phyloP scores from a whole-genome alignment of 1,284 basidiomycete species.

The Trichosporon coremiiforme region DNA sequence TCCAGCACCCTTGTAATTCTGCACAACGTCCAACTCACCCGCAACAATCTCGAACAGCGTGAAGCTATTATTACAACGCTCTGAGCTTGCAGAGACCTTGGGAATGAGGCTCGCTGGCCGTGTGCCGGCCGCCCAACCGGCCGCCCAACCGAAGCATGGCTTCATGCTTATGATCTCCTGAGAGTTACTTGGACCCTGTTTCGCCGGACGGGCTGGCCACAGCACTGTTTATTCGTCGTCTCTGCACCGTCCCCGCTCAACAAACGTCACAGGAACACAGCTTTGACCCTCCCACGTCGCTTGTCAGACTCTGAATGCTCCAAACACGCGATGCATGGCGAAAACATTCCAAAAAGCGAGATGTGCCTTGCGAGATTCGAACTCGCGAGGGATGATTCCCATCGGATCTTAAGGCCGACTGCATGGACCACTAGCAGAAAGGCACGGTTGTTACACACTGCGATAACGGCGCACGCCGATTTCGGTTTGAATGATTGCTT shows the following conservation, averaged over 20 bases:
- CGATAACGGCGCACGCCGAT: neutral
- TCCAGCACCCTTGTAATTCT: neutral
- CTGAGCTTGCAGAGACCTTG: neutral
- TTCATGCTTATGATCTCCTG: conserved; percentile 13
- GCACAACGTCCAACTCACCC: neutral
- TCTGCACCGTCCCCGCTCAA: neutral
- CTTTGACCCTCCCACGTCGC: neutral
- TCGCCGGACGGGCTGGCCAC: neutral
- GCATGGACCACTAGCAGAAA: conserved; percentile 19
- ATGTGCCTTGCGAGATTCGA: conserved; percentile 20
- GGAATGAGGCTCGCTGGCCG: neutral
- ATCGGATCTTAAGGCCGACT: conserved; percentile 20
- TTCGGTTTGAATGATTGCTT: neutral
- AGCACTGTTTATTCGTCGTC: neutral
- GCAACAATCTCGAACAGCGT: neutral
- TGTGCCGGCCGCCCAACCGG: neutral
- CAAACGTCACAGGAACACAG: conserved; percentile 8
- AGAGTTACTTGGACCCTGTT: neutral
- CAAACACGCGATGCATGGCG: neutral
- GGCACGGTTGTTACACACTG: conserved; percentile 9
- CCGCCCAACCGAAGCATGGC: neutral
- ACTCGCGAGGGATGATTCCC: conserved; percentile 19
- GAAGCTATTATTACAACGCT: neutral
- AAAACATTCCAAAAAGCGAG: neutral
- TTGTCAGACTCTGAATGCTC: neutral